Conservation (phyloP, 306 rosid genomes). For the Lathyrus sativus region DNA sequence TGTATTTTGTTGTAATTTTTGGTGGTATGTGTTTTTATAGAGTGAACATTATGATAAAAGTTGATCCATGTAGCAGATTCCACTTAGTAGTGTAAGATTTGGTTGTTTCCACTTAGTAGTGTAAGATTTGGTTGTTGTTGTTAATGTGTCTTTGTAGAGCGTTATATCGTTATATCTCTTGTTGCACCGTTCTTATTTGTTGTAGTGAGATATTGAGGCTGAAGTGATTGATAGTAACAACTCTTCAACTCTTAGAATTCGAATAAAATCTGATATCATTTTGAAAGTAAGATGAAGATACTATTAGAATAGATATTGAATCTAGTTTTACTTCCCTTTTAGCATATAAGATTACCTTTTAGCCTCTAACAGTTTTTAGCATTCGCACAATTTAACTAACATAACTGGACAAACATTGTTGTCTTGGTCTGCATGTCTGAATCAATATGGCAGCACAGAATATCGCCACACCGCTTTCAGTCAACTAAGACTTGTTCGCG, state of each 20-base stretch:
- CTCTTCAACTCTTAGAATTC: neutral
- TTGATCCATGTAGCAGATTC: too few relatives aligned
- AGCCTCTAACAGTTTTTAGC: neutral
- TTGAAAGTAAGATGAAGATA: constrained; percentile 1
- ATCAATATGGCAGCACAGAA: too few relatives aligned
- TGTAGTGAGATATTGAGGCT: neutral
- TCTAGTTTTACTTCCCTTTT: constrained; percentile 1
- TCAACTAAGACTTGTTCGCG: too few relatives aligned
- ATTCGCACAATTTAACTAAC: too few relatives aligned
- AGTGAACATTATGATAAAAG: too few relatives aligned
- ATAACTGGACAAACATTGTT: too few relatives aligned
- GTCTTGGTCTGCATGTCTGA: too few relatives aligned
- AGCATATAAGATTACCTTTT: neutral
- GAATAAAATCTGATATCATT: neutral
- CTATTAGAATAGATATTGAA: neutral
- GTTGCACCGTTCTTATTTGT: neutral
- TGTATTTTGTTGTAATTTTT: neutral
- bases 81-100: too few relatives aligned
- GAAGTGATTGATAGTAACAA: constrained; percentile 23
- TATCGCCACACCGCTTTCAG: too few relatives aligned
- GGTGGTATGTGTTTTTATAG: constrained; percentile 12
- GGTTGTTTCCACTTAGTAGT: too few relatives aligned
- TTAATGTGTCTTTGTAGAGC: constrained; percentile 7
- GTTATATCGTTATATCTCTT: neutral
- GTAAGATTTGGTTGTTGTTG: too few relatives aligned